Conservation (phyloP, 345 rosid genomes). For the Corchorus capsularis region DNA sequence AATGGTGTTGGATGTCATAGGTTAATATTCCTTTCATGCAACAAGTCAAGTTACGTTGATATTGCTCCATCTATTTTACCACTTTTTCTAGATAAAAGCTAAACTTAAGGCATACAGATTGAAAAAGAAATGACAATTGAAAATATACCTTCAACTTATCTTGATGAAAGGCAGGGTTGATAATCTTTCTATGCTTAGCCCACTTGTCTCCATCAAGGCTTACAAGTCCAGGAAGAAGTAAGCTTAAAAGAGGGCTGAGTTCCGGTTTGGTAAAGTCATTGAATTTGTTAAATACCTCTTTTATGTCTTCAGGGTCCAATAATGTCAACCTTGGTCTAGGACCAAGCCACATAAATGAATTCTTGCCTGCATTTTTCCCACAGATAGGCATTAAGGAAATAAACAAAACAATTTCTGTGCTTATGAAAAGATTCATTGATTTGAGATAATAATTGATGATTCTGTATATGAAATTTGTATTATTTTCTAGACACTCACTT, state of each 20-base stretch:
- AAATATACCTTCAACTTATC: slow-evolving; percentile 34
- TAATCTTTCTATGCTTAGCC: slow-evolving; percentile 34
- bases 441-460: too few species aligned
- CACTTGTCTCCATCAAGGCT: slow-evolving; percentile 30
- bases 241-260: not conserved
- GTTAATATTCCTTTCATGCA: too few species aligned
- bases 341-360: slow-evolving; percentile 24
- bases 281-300: slow-evolving; percentile 29
- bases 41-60: too few species aligned
- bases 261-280: slow-evolving; percentile 24
- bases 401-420: not conserved
- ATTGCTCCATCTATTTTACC: too few species aligned
- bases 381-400: not conserved
- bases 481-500: too few species aligned
- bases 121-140: not conserved
- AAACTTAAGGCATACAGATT: not conserved
- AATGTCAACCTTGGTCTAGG: slow-evolving; percentile 26
- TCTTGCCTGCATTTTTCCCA: slow-evolving; percentile 34
- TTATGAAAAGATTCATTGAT: too few species aligned
- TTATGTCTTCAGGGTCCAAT: slow-evolving; percentile 30
- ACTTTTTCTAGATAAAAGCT: too few species aligned
- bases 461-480: too few species aligned
- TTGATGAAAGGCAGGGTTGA: slow-evolving; percentile 40
- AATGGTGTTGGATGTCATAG: too few species aligned
- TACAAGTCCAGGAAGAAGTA: slow-evolving; percentile 24